Evolutionary conservation across 805 yeast genomes (phyloP).

Genomic region (Kodamaea sagamina): DNA sequence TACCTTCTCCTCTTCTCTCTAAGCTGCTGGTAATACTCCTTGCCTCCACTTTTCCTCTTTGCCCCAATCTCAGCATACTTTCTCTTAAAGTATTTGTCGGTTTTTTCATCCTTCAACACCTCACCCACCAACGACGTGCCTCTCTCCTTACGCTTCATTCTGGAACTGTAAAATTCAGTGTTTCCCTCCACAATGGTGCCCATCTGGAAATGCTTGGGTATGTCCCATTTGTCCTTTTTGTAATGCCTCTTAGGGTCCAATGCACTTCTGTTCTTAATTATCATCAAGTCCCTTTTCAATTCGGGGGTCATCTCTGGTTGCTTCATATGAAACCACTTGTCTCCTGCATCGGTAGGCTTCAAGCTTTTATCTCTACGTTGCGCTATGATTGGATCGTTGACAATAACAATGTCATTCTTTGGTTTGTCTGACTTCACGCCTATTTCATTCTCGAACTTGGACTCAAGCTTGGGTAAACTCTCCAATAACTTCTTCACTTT

Average conservation of each 20-base stretch:
- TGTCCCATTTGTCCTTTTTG: slow-evolving; percentile 77
- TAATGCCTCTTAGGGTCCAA: slow-evolving; percentile 95
- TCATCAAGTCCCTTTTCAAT: slow-evolving; percentile 71
- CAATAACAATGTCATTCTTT: slow-evolving; percentile 28
- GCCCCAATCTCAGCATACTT: slow-evolving; percentile 79
- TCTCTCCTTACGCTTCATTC: slow-evolving; percentile 70
- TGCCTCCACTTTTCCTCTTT: slow-evolving; percentile 62
- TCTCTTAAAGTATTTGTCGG: slow-evolving; percentile 78
- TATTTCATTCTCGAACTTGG: slow-evolving; percentile 28
- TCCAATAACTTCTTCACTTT: slow-evolving; percentile 20
- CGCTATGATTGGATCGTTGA: slow-evolving; percentile 49
- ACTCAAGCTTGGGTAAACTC: slow-evolving; percentile 34
- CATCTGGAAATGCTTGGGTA: slow-evolving; percentile 79
- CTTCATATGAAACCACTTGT: slow-evolving; percentile 80
- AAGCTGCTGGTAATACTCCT: slow-evolving; percentile 62
- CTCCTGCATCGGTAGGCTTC: slow-evolving; percentile 45
- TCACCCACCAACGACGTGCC: slow-evolving; percentile 81
- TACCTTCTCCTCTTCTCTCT: slow-evolving; percentile 60
- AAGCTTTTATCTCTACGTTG: slow-evolving; percentile 18
- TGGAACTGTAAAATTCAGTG: slow-evolving; percentile 69
- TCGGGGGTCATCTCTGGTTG: slow-evolving; percentile 71
- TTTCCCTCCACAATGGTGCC: slow-evolving; percentile 87
- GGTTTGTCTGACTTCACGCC: slow-evolving; percentile 16
- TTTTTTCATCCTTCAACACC: slow-evolving; percentile 68
- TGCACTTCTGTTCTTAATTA: slow-evolving; percentile 84